These are phyloP conservation scores for Aspergillus saccharolyticus DNA, from an alignment of 495 filamentous ascomycete species.

Conservation along the genomic window DNA sequence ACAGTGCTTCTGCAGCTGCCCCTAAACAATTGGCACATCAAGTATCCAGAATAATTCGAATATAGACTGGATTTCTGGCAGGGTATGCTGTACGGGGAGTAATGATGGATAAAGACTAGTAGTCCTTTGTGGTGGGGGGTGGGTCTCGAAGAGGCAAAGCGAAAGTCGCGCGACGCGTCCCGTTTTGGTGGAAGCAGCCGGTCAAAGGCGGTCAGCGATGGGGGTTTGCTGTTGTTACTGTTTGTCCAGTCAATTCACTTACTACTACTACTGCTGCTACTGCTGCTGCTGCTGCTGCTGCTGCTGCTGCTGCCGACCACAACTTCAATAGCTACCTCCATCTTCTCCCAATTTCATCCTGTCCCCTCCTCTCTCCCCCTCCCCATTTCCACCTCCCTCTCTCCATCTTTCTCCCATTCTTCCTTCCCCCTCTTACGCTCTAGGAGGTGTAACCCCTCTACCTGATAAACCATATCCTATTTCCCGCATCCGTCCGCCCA, in stretches of 20 bases:
- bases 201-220: conserved; percentile 7
- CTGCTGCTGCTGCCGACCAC: not conserved
- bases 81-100: not conserved
- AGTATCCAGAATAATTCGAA: no score
- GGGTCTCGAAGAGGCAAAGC: not conserved
- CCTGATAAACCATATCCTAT: not conserved
- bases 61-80: no score
- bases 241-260: no score
- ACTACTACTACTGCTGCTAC: not conserved
- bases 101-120: not conserved
- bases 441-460: conserved; percentile 14
- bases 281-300: not conserved
- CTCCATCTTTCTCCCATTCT: not conserved
- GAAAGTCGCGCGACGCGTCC: conserved; percentile 21
- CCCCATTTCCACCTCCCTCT: conserved; percentile 6
- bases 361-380: conserved; percentile 5
- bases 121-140: not conserved
- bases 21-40: no score
- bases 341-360: not conserved
- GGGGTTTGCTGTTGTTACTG: not conserved
- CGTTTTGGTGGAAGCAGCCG: conserved; percentile 4
- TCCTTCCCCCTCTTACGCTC: conserved; percentile 10
- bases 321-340: not conserved
- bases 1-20: no score
- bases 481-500: not conserved